Evolutionary conservation across 495 filamentous ascomycete genomes (phyloP), one percentile per base, ranked within the genome.

Genomic region (Pyrenopolyporus hunteri): DNA sequence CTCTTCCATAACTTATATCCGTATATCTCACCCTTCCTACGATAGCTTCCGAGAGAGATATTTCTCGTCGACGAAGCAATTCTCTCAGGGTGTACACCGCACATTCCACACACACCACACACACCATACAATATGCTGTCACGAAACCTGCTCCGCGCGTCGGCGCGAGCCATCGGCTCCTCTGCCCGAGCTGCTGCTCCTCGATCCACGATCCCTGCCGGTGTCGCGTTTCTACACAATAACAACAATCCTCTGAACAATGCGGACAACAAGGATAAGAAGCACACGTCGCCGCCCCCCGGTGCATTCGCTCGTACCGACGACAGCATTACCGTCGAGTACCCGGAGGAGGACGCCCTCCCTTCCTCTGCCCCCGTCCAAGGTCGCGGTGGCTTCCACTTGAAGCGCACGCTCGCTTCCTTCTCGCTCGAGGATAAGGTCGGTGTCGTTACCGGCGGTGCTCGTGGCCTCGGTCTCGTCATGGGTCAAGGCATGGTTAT

Each of bases 401-500:
- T 74, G 39, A 72, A 75, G 42, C 77, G 76, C 0, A 78, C 78
- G 9, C 74, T 81, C 11, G 73, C 77, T 10, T 70, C 83, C 25
- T 96, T 95, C 74, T 90, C 89, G 0, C 78, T 96, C 19, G 88
- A 95, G 71, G 87, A 83, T 20, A 87, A 85, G 65, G 88, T 91
- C 4, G 89, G 80, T 19, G 78, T 95, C 4, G 89, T 96, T 1
- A 96, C 92, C 8, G 92, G 92, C 26, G 92, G 92, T 63, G 92
- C 92, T 32, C 80, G 92, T 64, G 92, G 92, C 3, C 72, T 96
- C 64, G 92, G 92, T 43, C 77, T 97, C 64, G 92, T 96, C 28
- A 96, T 98, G 93, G 88, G 85, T 29, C 91, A 96, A 72, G 92
- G 87, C 3, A 83, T 95, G 62, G 88, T 97, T 22, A 84, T 88